These are phyloP conservation scores for Fusarium armeniacum DNA, from an alignment of 2,329 filamentous ascomycete species.

Conservation along the genomic window DNA sequence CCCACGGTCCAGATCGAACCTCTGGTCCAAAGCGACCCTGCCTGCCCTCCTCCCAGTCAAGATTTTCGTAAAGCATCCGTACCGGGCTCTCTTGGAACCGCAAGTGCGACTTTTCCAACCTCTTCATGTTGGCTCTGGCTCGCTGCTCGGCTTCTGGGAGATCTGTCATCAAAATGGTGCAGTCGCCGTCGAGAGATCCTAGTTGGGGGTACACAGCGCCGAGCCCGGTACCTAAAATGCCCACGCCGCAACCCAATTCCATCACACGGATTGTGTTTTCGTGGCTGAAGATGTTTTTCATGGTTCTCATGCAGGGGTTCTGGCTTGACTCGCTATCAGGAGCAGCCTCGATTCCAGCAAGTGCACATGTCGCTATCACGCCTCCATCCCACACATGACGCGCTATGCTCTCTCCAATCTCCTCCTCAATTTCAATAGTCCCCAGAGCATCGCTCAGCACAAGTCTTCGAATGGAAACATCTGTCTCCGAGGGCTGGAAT, in stretches of 20 bases:
- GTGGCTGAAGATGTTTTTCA: conserved; percentile 52
- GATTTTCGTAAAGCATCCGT: conserved; percentile 64
- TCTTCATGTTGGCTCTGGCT: conserved; percentile 62
- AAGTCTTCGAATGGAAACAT: conserved; percentile 52
- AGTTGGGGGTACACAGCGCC: conserved; percentile 54
- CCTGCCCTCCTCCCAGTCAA: conserved; percentile 69
- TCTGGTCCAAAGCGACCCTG: conserved; percentile 60
- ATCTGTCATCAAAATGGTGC: conserved; percentile 67
- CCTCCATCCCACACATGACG: conserved; percentile 72
- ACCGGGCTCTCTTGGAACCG: conserved; percentile 40
- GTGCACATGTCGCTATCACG: conserved; percentile 58
- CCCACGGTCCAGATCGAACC: conserved; percentile 61
- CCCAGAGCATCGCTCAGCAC: conserved; percentile 47
- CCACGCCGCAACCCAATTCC: conserved; percentile 70
- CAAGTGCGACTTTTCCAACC: conserved; percentile 42
- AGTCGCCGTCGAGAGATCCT: conserved; percentile 35
- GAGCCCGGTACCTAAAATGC: conserved; percentile 67
- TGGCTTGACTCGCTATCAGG: conserved; percentile 49
- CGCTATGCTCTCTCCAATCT: conserved; percentile 72
- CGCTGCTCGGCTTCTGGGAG: conserved; percentile 67
- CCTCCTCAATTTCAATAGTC: conserved; percentile 64
- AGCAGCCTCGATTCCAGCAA: conserved; percentile 50
- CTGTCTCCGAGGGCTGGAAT: conserved; percentile 38
- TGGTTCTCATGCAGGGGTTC: conserved; percentile 49
- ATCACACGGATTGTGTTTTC: conserved; percentile 59